Evolutionary conservation across 805 yeast genomes (phyloP), one percentile per base, ranked within the genome.

Genomic region (Candida nanaspora): DNA sequence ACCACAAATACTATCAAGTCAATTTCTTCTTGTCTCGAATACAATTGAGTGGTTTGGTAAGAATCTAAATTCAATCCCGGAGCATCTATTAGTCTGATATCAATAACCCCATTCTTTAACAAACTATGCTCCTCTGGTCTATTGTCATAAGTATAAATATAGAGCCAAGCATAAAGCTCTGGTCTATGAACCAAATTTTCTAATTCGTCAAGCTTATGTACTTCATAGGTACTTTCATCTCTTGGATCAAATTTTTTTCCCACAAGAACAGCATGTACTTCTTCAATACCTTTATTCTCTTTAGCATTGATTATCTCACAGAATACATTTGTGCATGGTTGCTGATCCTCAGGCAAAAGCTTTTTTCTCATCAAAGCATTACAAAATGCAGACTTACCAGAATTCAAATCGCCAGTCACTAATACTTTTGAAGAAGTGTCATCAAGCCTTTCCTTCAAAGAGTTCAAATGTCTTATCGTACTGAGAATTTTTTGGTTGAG

Each of bases 1-100:
- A 93, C 96, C 2, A 94, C 98, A 66, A 93, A 94, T 1, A 93
- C 91, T 3, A 93, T 96, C 48, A 93, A 70, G 59, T 93, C 99
- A 46, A 93, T 93, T 55, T 93, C 98, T 55, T 93, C 98, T 65
- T 93, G 98, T 45, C 97, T 77, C 2, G 96, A 83, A 58, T 91
- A 89, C 0, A 93, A 88, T 55, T 91, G 95, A 2, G 96, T 86
- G 0, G 99, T 93, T 58, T 87, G 96, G 51, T 82, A 83, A 4
- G 93, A 85, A 53, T 91, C 97, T 72, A 88, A 72, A 58, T 93
- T 93, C 42, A 93, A 69, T 0, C 99, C 99, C 0, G 99, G 99
- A 0, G 98, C 97, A 65, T 93, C 99, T 40, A 93, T 93, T 45
- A 93, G 68, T 20, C 89, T 78, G 42, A 93, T 88, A 55, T 93